Evolutionary conservation across 768 basidiomycete genomes (phyloP).

Genomic region (Lepiota brunneoincarnata): DNA sequence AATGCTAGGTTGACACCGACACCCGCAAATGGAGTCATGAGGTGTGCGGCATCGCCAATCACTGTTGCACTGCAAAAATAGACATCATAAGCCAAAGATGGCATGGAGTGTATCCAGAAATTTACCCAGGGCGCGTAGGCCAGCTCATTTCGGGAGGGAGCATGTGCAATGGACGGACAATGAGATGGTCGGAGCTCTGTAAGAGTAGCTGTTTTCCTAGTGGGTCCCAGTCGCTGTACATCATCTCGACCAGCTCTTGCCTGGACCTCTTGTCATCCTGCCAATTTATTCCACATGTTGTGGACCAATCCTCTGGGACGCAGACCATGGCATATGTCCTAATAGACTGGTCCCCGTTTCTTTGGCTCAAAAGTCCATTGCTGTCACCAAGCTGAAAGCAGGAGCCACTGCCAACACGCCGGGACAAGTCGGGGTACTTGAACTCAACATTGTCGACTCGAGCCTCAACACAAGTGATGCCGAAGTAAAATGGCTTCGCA

Average conservation of each 20-base stretch:
- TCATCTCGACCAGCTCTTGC: not conserved
- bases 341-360: slow-evolving; percentile 19
- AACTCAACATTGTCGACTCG: slow-evolving; percentile 13
- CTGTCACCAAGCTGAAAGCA: slow-evolving; percentile 23
- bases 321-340: slow-evolving; percentile 10
- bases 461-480: slow-evolving; percentile 20
- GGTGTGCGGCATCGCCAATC: slow-evolving; percentile 24
- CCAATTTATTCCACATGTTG: slow-evolving; percentile 14
- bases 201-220: not conserved
- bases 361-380: slow-evolving; percentile 27
- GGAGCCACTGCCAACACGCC: slow-evolving; percentile 26
- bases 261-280: not conserved
- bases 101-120: not conserved
- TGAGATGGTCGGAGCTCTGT: slow-evolving; percentile 6
- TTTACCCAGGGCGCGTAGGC: slow-evolving; percentile 9
- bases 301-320: slow-evolving; percentile 11
- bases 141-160: slow-evolving; percentile 7
- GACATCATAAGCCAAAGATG: not conserved
- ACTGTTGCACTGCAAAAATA: slow-evolving; percentile 15
- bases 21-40: slow-evolving; percentile 24
- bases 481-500: slow-evolving; percentile 29
- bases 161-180: slow-evolving; percentile 13
- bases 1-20: slow-evolving; percentile 22
- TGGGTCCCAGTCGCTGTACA: slow-evolving; percentile 2
- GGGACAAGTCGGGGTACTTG: slow-evolving; percentile 20